phyloP scores from a whole-genome alignment of 495 filamentous ascomycete genomes.

The Neurospora cerealis region DNA sequence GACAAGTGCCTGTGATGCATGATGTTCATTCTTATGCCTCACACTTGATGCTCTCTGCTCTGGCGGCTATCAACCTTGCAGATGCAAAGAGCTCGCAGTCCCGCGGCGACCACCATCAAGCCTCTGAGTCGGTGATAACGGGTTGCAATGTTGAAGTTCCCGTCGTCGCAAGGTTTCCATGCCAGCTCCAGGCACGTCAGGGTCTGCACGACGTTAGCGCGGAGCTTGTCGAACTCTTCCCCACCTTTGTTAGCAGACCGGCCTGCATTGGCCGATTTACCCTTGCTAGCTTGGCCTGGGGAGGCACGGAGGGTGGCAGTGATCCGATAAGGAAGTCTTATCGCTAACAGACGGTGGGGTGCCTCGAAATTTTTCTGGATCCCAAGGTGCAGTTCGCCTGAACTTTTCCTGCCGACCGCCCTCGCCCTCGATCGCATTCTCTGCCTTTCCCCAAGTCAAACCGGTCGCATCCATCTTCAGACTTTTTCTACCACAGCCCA shows the following conservation, averaged over 20 bases:
- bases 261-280: neutral
- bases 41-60: neutral
- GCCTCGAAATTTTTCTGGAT: constrained; percentile 14
- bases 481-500: neutral
- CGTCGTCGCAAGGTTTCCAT: neutral
- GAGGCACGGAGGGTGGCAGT: constrained; percentile 1
- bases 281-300: neutral
- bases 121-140: neutral
- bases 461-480: neutral
- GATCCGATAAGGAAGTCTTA: constrained; percentile 16
- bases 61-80: neutral
- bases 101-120: neutral
- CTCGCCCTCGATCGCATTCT: neutral
- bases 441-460: neutral
- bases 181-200: neutral
- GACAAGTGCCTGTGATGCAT: neutral
- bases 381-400: neutral
- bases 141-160: neutral
- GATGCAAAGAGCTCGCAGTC: neutral
- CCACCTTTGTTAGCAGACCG: neutral
- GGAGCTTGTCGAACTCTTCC: neutral
- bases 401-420: constrained; percentile 14
- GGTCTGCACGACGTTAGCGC: neutral
- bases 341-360: constrained; percentile 11
- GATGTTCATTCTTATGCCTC: neutral